Percentiles rank a stretch among this genome's conserved stretches.
Evolutionary conservation across 192 early-diverging fungal species (phyloP).

Genomic region (Podila verticillata): DNA sequence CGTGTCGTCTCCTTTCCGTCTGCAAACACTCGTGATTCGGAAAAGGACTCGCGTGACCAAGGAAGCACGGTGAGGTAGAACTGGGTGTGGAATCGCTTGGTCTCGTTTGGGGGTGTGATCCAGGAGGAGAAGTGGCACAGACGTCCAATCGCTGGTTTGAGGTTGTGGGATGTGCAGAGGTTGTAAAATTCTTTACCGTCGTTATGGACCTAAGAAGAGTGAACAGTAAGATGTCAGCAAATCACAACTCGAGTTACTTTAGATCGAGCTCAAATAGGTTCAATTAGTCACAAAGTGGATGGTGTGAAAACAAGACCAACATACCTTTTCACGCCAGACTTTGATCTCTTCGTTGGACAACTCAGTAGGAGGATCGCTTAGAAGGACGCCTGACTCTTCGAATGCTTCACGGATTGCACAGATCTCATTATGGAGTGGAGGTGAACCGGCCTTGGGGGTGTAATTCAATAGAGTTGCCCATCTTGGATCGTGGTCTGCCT

Average conservation of each 20-base stretch:
- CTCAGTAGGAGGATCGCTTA: constrained; percentile 54
- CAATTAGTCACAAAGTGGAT: background rate
- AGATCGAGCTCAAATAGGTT: no score
- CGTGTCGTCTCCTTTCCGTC: constrained; percentile 70
- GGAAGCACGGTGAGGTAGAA: constrained; percentile 72
- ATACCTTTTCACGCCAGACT: constrained; percentile 56
- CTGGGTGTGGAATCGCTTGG: constrained; percentile 70
- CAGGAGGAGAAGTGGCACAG: constrained; percentile 72
- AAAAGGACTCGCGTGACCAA: constrained; percentile 46
- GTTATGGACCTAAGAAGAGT: constrained; percentile 44
- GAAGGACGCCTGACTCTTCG: constrained; percentile 80
- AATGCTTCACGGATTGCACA: constrained; percentile 84
- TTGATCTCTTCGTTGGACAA: constrained; percentile 27
- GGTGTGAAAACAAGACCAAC: no score
- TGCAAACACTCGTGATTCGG: constrained; percentile 37
- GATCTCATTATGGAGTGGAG: constrained; percentile 55
- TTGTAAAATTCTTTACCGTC: constrained; percentile 60
- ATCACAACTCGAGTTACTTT: no score
- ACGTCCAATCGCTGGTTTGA: constrained; percentile 56
- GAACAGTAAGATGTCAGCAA: no score
- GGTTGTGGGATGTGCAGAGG: constrained; percentile 54
- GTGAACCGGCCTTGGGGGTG: constrained; percentile 14
- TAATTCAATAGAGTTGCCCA: constrained; percentile 37
- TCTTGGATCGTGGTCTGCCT: constrained; percentile 43
- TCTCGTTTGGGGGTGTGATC: constrained; percentile 68